Conservation (phyloP, 768 basidiomycete genomes). For the Cystofilobasidium ferigula region DNA sequence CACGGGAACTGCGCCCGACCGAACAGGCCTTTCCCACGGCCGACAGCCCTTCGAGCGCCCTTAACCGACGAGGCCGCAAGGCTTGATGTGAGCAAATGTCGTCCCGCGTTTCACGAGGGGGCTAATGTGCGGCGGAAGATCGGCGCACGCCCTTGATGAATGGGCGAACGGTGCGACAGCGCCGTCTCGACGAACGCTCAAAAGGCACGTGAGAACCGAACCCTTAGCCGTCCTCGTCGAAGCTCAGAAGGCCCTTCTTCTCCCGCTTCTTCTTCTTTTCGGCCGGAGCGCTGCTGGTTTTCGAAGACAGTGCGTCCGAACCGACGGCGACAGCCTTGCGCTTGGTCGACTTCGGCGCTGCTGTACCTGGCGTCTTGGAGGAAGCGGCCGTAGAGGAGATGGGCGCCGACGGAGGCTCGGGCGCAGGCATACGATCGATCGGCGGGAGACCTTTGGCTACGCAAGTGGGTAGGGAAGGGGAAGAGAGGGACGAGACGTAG, state of each 20-base stretch:
- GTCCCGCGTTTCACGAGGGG: no score
- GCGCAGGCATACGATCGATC: constrained; percentile 8
- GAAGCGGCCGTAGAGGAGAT: background rate
- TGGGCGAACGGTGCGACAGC: no score
- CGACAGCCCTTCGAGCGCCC: no score
- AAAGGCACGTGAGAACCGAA: no score
- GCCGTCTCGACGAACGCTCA: no score
- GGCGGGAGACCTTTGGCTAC: constrained; percentile 30
- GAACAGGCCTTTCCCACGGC: no score
- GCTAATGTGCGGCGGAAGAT: no score
- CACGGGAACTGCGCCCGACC: no score
- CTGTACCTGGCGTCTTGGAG: constrained; percentile 3
- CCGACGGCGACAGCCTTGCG: constrained; percentile 31
- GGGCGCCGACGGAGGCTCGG: background rate
- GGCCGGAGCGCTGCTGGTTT: background rate
- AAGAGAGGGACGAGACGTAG: background rate
- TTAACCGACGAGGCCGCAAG: no score
- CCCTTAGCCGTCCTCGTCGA: constrained; percentile 35
- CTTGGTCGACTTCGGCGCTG: constrained; percentile 27
- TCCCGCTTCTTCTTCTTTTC: constrained; percentile 39
- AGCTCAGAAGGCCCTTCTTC: constrained; percentile 39
- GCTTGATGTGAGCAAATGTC: no score
- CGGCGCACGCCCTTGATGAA: no score
- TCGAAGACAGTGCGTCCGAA: constrained; percentile 1
- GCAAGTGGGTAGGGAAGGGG: background rate